Evolutionary conservation across 1,139 yeast species (phyloP).

Genomic region (Arxiozyma slooffiae): DNA sequence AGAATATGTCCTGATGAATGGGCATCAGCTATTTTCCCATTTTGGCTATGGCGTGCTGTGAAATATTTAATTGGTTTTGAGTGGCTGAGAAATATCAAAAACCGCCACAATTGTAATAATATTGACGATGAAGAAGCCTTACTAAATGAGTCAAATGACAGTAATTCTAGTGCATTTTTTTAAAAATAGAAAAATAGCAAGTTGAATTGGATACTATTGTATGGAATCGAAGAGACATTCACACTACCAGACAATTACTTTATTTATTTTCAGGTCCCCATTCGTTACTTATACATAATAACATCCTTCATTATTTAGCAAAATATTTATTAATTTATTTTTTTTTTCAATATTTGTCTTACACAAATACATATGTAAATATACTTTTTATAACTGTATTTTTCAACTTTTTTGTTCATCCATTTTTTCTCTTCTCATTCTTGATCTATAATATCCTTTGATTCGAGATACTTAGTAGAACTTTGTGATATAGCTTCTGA

Average conservation of each 20-base stretch:
- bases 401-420: not conserved
- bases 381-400: not conserved
- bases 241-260: not conserved
- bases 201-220: not conserved
- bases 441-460: conserved; percentile 13
- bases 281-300: not conserved
- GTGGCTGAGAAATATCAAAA: conserved; percentile 30
- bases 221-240: not conserved
- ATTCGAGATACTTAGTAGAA: conserved; percentile 32
- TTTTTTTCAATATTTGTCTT: too few relatives aligned
- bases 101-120: not conserved
- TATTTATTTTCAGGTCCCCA: not conserved
- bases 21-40: conserved; percentile 43
- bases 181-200: not conserved
- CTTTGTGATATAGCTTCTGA: conserved; percentile 32
- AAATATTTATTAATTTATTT: too few relatives aligned
- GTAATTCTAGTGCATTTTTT: not conserved
- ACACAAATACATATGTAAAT: too few relatives aligned
- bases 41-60: not conserved
- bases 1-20: conserved; percentile 77
- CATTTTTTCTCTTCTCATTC: conserved; percentile 6
- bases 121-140: conserved; percentile 16
- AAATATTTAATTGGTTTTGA: conserved; percentile 40
- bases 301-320: not conserved
- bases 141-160: conserved; percentile 8